These are phyloP conservation scores for Aspergillus calidoustus DNA, from an alignment of 2,329 filamentous ascomycete species.

Conservation along the genomic window DNA sequence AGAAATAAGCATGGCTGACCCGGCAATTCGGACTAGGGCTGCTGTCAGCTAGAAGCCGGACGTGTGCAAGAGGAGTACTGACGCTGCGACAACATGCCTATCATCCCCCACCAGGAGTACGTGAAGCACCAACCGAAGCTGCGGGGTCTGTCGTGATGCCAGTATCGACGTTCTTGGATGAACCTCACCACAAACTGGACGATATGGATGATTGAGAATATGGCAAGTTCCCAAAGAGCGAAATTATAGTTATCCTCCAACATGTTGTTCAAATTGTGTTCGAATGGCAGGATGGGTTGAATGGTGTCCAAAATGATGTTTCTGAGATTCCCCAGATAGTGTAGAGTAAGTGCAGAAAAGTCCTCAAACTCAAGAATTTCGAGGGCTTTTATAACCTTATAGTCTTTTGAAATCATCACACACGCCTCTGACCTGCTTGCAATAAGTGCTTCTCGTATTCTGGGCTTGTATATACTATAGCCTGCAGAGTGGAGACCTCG, in stretches of 20 bases:
- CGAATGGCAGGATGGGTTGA: background rate
- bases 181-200: constrained; percentile 29
- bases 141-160: constrained; percentile 30
- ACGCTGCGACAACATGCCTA: constrained; percentile 33
- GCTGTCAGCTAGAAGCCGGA: background rate
- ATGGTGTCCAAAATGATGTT: background rate
- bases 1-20: constrained; percentile 30
- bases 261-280: background rate
- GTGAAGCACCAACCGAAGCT: constrained; percentile 24
- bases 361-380: background rate
- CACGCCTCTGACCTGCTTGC: background rate
- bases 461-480: background rate
- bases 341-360: background rate
- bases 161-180: constrained; percentile 33
- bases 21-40: constrained; percentile 31
- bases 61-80: background rate
- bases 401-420: background rate
- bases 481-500: constrained; percentile 26
- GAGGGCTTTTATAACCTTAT: background rate
- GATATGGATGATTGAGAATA: constrained; percentile 31
- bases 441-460: background rate
- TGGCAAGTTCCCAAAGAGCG: constrained; percentile 30
- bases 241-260: constrained; percentile 20
- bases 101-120: constrained; percentile 35
- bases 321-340: background rate